Evolutionary conservation across 352 stramenopile species (phyloP), one percentile per base, ranked within the genome.

Genomic region (Elongisporangium undulatum): DNA sequence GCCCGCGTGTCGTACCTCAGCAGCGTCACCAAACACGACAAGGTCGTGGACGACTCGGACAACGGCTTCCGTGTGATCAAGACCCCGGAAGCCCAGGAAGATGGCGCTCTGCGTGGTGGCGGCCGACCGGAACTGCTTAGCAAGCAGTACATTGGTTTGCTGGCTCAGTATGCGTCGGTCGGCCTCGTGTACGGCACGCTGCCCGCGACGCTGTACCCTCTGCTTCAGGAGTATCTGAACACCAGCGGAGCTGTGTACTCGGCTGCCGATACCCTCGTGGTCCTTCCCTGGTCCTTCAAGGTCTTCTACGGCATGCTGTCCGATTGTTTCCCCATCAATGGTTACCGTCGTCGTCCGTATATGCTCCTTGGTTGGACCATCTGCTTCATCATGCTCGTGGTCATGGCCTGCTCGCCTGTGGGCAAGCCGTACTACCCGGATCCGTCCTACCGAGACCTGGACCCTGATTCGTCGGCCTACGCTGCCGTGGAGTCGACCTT

Each of bases 111-210:
- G 5, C 62, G 58, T 53, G 19, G 26, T 39, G 54, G 53, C 49
- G 63, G 53, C 17, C 17, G 5, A 16, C 53, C 63, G 8, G 54
- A 65, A 45, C 57, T 69, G n/a, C 58, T 34, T 7, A 53, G 61
- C 52, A 50, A 49, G 6, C 60, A 72, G 38, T 64, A 67, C 29
- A 60, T 83, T 49, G 74, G 71, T 56, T 62, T 87, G 15, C 55
- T 84, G 2, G 61, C 59, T n/a, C 77, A 87, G 41, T 87, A 87
- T 52, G 74, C 75, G 8, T 66, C 64, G 19, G 67, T 83, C 38
- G 73, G 76, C n/a, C 67, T 85, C 23, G 62, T 78, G 48, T 78
- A 81, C 55, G 77, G 74, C 24, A 66, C 29, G 63, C 64, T 26
- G 53, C 59, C 22, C 50, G 67, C 23, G 58, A 69, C 68, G 4